phyloP scores from a whole-genome alignment of 306 rosid genomes.

The Rubus idaeus region DNA sequence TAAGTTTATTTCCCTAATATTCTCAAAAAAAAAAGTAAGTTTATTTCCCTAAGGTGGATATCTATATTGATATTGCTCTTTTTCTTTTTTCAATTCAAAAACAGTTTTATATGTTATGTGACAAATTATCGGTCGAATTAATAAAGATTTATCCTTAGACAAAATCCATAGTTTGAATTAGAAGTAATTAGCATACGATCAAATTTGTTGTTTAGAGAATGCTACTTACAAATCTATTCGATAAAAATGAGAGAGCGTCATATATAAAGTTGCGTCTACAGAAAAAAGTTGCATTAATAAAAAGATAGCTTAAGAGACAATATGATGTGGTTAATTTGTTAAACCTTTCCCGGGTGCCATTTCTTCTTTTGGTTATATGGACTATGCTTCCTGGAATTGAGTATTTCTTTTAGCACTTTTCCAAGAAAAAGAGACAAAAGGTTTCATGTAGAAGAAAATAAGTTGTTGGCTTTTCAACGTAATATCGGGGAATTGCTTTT shows the following conservation, averaged over 20 bases:
- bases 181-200: not conserved
- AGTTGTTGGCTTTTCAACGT: not conserved
- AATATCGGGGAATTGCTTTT: not conserved
- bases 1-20: too few relatives aligned
- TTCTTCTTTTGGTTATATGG: not conserved
- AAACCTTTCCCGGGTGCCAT: constrained; percentile 2
- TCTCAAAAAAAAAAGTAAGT: too few relatives aligned
- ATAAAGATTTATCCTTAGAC: too few relatives aligned
- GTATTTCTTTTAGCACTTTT: not conserved
- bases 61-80: too few relatives aligned
- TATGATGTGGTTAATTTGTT: too few relatives aligned
- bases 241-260: not conserved
- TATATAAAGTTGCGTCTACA: not conserved
- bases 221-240: not conserved
- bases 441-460: constrained; percentile 5
- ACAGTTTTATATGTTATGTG: too few relatives aligned
- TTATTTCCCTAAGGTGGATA: too few relatives aligned
- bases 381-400: not conserved
- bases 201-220: not conserved
- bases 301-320: not conserved
- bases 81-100: too few relatives aligned
- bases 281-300: not conserved
- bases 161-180: not conserved
- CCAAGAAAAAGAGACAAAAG: constrained; percentile 3
- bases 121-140: too few relatives aligned